These are phyloP conservation scores for Rosa multiflora DNA, from an alignment of 306 rosid species.

Conservation along the genomic window DNA sequence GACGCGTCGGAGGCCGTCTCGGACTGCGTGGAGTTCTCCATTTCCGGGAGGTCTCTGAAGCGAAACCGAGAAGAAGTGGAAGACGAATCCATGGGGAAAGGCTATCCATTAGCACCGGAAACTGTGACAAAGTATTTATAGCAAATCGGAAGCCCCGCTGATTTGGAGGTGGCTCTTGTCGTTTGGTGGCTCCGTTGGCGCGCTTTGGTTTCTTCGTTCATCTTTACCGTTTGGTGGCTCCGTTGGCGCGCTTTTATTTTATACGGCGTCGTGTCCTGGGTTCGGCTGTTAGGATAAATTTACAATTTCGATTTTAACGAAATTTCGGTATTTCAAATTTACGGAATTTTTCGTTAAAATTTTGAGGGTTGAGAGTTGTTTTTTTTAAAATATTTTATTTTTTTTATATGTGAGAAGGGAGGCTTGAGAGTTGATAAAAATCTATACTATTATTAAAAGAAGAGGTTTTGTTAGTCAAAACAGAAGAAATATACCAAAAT, in stretches of 20 bases:
- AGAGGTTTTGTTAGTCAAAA: no score
- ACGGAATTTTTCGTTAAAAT: no score
- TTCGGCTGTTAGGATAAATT: no score
- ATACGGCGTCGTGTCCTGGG: neutral
- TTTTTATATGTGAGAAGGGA: no score
- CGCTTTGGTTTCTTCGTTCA: conserved; percentile 47
- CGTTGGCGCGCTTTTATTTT: no score
- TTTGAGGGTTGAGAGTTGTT: no score
- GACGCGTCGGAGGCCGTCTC: conserved; percentile 46
- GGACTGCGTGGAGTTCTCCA: conserved; percentile 37
- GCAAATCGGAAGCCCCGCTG: neutral
- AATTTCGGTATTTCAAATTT: no score
- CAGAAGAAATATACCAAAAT: no score
- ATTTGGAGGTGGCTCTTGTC: conserved; percentile 24
- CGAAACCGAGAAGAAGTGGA: conserved; percentile 47
- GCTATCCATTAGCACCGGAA: neutral
- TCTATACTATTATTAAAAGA: no score
- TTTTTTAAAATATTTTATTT: no score
- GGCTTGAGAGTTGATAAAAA: no score
- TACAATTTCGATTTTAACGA: no score
- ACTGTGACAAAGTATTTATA: neutral
- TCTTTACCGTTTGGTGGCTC: neutral
- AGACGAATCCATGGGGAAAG: conserved; percentile 50
- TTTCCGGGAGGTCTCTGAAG: conserved; percentile 59
- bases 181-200: conserved; percentile 24